Percentiles rank a stretch among this genome's conserved stretches.
phyloP scores from a whole-genome alignment of 768 basidiomycete species.

The Russula emetica region DNA sequence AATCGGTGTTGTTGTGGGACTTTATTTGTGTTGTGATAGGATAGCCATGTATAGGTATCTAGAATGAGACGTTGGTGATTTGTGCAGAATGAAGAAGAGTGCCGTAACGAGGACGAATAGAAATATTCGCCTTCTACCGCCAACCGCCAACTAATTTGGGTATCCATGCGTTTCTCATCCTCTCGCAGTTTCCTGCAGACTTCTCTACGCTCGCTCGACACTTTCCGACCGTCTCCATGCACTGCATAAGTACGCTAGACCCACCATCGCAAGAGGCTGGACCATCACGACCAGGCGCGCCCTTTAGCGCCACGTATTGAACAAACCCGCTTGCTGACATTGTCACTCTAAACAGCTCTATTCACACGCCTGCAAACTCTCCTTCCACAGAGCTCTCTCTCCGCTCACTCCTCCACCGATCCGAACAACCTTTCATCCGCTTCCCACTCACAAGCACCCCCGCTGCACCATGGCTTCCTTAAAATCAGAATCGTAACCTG shows the following conservation, averaged over 20 bases:
- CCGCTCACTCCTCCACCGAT: slow-evolving; percentile 30
- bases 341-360: slow-evolving; percentile 30
- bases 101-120: slow-evolving; percentile 12
- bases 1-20: background rate
- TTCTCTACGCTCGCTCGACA: background rate
- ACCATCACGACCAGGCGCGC: slow-evolving; percentile 24
- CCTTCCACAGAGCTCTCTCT: slow-evolving; percentile 38
- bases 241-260: background rate
- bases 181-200: background rate
- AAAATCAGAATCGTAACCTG: slow-evolving; percentile 71
- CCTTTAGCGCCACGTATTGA: slow-evolving; percentile 2
- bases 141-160: background rate
- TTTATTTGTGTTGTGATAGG: background rate
- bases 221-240: slow-evolving; percentile 1
- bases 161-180: slow-evolving; percentile 18
- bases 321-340: slow-evolving; percentile 2
- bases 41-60: background rate
- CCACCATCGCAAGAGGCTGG: slow-evolving; percentile 10
- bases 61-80: background rate
- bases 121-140: background rate
- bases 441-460: slow-evolving; percentile 28
- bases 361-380: slow-evolving; percentile 50
- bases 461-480: slow-evolving; percentile 42
- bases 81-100: background rate
- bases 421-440: slow-evolving; percentile 30